A percentile compares a stretch with the other conserved stretches of the same genome.
Conservation (phyloP, 1,284 basidiomycete genomes). For the Fistulinella staudtii region DNA sequence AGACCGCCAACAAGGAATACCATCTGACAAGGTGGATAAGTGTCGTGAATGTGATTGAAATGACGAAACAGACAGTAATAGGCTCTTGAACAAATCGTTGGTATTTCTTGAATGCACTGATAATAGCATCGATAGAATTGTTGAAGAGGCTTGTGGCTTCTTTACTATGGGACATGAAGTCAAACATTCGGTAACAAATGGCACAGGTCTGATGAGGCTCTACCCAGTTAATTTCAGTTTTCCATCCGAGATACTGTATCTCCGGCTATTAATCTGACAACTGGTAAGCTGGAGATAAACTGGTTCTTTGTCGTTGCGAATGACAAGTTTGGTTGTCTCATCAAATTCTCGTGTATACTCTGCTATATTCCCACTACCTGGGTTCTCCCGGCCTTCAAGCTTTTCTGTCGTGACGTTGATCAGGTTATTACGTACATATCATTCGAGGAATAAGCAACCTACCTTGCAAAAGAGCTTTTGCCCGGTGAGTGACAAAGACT, state of each 20-base stretch:
- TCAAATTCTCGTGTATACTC: conserved; percentile 12
- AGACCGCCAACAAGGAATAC: conserved; percentile 40
- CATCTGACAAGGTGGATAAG: conserved; percentile 1
- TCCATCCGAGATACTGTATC: conserved; percentile 5
- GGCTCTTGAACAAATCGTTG: conserved; percentile 16
- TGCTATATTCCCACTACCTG: conserved; percentile 13
- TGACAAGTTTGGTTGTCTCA: conserved; percentile 3
- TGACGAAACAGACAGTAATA: conserved; percentile 25
- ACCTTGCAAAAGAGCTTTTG: conserved; percentile 29
- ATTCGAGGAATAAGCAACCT: conserved; percentile 22
- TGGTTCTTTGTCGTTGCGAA: conserved; percentile 8
- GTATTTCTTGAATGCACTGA: conserved; percentile 33
- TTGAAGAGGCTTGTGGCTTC: conserved; percentile 42
- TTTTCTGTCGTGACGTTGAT: too few species aligned
- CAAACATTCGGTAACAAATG: conserved; percentile 15
- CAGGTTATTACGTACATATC: not conserved
- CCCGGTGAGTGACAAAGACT: conserved; percentile 38
- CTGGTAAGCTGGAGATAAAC: conserved; percentile 7
- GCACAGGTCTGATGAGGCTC: not conserved
- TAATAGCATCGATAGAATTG: conserved; percentile 30
- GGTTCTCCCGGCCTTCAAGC: conserved; percentile 25
- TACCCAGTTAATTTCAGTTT: conserved; percentile 16
- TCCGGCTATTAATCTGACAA: not conserved
- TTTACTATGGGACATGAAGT: conserved; percentile 34
- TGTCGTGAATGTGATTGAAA: not conserved